Evolutionary conservation across 2,329 filamentous ascomycete genomes (phyloP).

Genomic region (Phoma sp.): DNA sequence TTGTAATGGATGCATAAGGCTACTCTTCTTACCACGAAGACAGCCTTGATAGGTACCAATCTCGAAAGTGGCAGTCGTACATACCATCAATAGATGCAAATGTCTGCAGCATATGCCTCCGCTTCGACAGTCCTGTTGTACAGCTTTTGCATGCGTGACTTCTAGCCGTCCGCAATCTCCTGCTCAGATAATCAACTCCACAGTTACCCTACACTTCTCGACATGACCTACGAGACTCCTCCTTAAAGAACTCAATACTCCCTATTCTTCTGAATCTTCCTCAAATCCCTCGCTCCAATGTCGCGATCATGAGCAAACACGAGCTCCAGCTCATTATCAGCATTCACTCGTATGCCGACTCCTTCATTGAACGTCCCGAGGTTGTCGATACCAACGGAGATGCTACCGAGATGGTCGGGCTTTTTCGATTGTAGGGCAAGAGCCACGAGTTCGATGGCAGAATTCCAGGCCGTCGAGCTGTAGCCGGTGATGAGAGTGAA

Average conservation of each 20-base stretch:
- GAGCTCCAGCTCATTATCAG: neutral
- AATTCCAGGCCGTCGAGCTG: neutral
- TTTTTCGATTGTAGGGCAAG: neutral
- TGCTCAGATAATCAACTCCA: no score
- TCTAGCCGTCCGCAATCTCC: no score
- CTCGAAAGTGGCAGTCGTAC: no score
- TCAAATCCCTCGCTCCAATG: neutral
- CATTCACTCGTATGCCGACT: neutral
- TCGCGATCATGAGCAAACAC: neutral
- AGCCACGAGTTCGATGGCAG: neutral
- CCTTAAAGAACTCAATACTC: neutral
- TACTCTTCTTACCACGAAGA: no score
- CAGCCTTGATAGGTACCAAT: no score
- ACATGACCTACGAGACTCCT: no score
- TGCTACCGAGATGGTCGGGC: neutral
- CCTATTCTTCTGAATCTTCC: neutral
- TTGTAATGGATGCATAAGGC: no score
- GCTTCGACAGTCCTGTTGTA: no score
- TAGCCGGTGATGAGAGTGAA: neutral
- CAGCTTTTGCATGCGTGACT: no score
- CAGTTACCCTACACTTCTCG: no score
- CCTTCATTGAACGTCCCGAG: neutral
- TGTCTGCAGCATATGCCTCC: no score
- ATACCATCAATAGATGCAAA: no score
- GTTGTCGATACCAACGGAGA: neutral